phyloP scores from a whole-genome alignment of 192 early-diverging fungal genomes.

The Coemansia sp. region DNA sequence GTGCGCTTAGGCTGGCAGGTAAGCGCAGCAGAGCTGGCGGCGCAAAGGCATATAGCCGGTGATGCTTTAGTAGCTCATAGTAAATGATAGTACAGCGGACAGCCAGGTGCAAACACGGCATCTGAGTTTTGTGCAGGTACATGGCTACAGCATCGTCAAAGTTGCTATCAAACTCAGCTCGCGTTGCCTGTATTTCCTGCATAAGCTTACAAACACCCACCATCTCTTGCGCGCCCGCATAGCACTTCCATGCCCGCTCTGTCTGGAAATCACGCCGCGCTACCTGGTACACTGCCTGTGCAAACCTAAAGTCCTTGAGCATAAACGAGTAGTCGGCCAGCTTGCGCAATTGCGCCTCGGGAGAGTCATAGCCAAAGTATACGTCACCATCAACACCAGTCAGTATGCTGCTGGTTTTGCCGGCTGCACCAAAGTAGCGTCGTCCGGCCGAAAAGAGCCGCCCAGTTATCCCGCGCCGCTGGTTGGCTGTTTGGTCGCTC shows the following conservation, averaged over 20 bases:
- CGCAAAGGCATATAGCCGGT: slow-evolving; percentile 66
- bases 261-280: slow-evolving; percentile 82
- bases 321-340: slow-evolving; percentile 97
- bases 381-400: slow-evolving; percentile 28
- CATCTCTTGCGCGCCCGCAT: slow-evolving; percentile 87
- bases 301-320: slow-evolving; percentile 90
- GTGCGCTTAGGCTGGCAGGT: slow-evolving; percentile 54
- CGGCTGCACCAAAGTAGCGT: slow-evolving; percentile 74
- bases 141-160: slow-evolving; percentile 73
- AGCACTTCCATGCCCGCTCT: slow-evolving; percentile 74
- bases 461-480: slow-evolving; percentile 84
- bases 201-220: slow-evolving; percentile 79
- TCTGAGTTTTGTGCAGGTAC: slow-evolving; percentile 61
- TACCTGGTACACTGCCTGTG: slow-evolving; percentile 83
- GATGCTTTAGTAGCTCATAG: slow-evolving; percentile 77
- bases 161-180: slow-evolving; percentile 52
- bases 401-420: slow-evolving; percentile 17
- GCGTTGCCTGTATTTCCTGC: slow-evolving; percentile 58
- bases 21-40: slow-evolving; percentile 56
- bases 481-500: slow-evolving; percentile 89
- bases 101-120: slow-evolving; percentile 60
- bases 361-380: slow-evolving; percentile 68
- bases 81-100: slow-evolving; percentile 71
- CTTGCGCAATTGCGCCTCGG: slow-evolving; percentile 87
- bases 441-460: slow-evolving; percentile 80